Percentiles rank a stretch among this genome's conserved stretches.
phyloP scores from a whole-genome alignment of 2,329 filamentous ascomycete genomes.

The Akanthomyces muscarius region DNA sequence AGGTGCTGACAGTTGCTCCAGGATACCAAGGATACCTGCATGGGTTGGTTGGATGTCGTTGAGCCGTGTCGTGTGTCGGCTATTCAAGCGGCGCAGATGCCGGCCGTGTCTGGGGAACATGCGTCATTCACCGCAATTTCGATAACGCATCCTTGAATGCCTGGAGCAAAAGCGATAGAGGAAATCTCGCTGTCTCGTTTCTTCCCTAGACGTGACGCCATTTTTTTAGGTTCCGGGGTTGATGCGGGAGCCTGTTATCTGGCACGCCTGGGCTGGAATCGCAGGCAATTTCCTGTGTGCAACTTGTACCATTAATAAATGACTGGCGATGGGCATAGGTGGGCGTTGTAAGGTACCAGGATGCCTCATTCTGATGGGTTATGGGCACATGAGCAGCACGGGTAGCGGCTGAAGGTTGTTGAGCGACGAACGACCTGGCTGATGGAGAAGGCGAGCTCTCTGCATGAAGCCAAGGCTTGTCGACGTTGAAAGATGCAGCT shows the following conservation, averaged over 20 bases:
- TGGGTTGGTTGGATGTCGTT: constrained; percentile 13
- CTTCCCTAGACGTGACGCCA: constrained; percentile 13
- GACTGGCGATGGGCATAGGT: background rate
- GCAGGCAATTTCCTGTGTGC: background rate
- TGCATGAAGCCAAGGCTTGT: constrained; percentile 12
- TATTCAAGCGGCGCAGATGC: background rate
- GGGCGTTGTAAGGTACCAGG: background rate
- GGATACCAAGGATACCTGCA: constrained; percentile 1
- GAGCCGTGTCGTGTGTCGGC: constrained; percentile 7
- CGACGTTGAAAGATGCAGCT: constrained; percentile 13
- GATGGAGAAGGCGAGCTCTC: background rate
- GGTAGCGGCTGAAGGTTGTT: background rate
- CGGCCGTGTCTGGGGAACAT: constrained; percentile 5
- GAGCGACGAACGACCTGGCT: background rate
- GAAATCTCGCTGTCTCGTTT: background rate
- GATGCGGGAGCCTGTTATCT: background rate
- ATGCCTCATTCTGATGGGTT: constrained; percentile 13
- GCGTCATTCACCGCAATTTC: constrained; percentile 17
- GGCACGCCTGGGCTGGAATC: background rate
- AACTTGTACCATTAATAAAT: background rate
- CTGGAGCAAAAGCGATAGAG: background rate
- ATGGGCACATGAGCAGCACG: background rate
- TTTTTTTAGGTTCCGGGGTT: constrained; percentile 4
- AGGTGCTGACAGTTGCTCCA: background rate
- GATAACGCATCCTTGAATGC: background rate